Evolutionary conservation across 2,329 filamentous ascomycete genomes (phyloP).

Genomic region (Talaromyces sp.): DNA sequence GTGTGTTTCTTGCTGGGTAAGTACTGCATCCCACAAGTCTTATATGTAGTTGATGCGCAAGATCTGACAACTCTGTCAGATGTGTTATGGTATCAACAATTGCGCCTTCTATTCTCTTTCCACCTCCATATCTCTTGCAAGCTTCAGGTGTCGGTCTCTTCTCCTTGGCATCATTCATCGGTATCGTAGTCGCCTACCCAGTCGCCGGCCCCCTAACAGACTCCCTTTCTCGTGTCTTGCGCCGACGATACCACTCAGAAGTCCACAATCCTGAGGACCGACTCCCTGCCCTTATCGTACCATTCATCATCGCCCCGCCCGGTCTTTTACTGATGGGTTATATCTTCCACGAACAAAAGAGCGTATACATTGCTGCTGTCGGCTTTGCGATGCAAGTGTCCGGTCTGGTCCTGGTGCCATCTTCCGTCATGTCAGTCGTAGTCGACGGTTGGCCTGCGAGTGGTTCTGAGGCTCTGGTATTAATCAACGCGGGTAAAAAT

Average conservation of each 20-base stretch:
- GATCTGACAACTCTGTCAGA: slow-evolving; percentile 11
- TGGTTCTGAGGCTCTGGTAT: slow-evolving; percentile 33
- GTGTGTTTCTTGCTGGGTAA: slow-evolving; percentile 28
- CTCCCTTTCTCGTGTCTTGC: slow-evolving; percentile 33
- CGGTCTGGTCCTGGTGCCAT: slow-evolving; percentile 32
- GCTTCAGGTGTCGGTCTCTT: slow-evolving; percentile 28
- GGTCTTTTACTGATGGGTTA: slow-evolving; percentile 35
- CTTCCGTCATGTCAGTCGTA: slow-evolving; percentile 34
- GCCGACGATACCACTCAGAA: slow-evolving; percentile 30
- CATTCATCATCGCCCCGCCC: slow-evolving; percentile 34
- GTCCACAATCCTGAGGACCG: slow-evolving; percentile 41
- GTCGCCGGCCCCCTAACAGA: slow-evolving; percentile 42
- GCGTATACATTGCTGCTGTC: slow-evolving; percentile 27
- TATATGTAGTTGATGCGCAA: background rate
- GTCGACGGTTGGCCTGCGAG: slow-evolving; percentile 32
- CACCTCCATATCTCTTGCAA: slow-evolving; percentile 33
- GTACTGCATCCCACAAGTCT: background rate
- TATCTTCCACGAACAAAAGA: slow-evolving; percentile 24
- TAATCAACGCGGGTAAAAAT: slow-evolving; percentile 33
- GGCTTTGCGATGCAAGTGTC: slow-evolving; percentile 30
- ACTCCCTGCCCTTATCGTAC: slow-evolving; percentile 37
- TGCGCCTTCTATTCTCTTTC: slow-evolving; percentile 26
- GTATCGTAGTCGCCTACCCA: slow-evolving; percentile 38
- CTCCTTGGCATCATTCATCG: slow-evolving; percentile 35
- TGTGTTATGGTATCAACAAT: slow-evolving; percentile 26